phyloP scores from a whole-genome alignment of 495 filamentous ascomycete species.

The Penicillium waksmanii region DNA sequence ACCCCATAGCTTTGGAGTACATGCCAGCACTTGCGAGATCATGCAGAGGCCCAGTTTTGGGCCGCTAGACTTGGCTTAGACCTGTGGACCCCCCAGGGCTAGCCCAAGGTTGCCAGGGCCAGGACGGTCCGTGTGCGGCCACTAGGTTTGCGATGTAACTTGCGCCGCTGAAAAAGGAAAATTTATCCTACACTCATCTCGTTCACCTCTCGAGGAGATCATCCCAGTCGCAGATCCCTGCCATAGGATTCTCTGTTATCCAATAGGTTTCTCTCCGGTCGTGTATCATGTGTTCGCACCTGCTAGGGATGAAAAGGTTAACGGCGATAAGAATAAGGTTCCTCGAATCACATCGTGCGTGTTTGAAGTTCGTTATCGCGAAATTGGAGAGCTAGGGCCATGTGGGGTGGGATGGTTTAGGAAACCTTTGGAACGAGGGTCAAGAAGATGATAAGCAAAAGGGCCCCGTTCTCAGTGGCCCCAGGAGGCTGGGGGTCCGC shows the following conservation, averaged over 20 bases:
- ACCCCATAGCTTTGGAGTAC: not conserved
- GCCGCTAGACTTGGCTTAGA: slow-evolving; percentile 4
- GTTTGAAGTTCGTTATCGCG: slow-evolving; percentile 6
- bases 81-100: not conserved
- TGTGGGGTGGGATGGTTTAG: not conserved
- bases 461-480: not conserved
- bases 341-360: not conserved
- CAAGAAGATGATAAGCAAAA: not conserved
- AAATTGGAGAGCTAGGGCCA: not conserved
- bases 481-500: not conserved
- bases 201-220: not conserved
- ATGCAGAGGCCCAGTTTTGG: slow-evolving; percentile 8
- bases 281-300: slow-evolving; percentile 1
- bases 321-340: slow-evolving; percentile 12
- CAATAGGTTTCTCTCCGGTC: slow-evolving; percentile 9
- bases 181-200: slow-evolving; percentile 17
- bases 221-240: slow-evolving; percentile 17
- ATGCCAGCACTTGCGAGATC: not conserved
- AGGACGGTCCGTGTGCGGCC: slow-evolving; percentile 13
- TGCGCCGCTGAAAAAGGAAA: slow-evolving; percentile 24
- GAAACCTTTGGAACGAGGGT: not conserved
- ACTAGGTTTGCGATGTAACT: slow-evolving; percentile 19
- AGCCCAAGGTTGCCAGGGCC: slow-evolving; percentile 3
- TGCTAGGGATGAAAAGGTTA: slow-evolving; percentile 6
- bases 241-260: slow-evolving; percentile 2